A percentile compares a stretch with the other conserved stretches of the same genome.
phyloP scores from a whole-genome alignment of 108 stramenopile species.

The Cyclotella atomus region DNA sequence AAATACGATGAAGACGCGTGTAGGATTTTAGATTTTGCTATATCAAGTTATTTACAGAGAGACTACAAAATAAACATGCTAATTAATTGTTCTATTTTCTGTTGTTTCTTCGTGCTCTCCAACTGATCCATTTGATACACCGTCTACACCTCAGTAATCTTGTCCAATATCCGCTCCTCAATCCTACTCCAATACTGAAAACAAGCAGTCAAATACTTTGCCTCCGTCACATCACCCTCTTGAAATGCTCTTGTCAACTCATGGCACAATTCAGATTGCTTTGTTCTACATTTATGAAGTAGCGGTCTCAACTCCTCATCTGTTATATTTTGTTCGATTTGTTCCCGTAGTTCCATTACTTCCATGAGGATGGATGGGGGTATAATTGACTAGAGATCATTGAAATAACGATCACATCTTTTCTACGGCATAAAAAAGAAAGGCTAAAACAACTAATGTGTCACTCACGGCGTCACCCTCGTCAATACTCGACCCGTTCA shows the following conservation, averaged over 20 bases:
- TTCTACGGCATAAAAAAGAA: too few species aligned
- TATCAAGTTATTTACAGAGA: too few species aligned
- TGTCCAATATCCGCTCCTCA: conserved; percentile 68
- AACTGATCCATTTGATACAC: too few species aligned
- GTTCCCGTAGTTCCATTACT: conserved; percentile 76
- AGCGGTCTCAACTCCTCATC: conserved; percentile 48
- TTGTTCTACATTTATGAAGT: conserved; percentile 32
- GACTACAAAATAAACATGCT: too few species aligned
- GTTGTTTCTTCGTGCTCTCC: too few species aligned
- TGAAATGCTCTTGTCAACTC: conserved; percentile 54
- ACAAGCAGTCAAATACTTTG: conserved; percentile 57
- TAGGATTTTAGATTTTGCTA: too few species aligned
- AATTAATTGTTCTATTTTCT: too few species aligned
- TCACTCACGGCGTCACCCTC: conserved; percentile 38
- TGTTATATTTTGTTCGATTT: conserved; percentile 49
- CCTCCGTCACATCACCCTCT: conserved; percentile 38
- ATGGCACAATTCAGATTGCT: conserved; percentile 33
- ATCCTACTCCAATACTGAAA: conserved; percentile 81
- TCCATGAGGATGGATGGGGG: conserved; percentile 55
- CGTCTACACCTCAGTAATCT: conserved; percentile 25
- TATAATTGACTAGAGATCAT: conserved; percentile 63
- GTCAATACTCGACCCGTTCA: conserved; percentile 53
- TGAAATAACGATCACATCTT: too few species aligned
- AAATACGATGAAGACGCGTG: too few species aligned
- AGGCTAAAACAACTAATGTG: too few species aligned